Percentiles rank a stretch among this genome's conserved stretches.
phyloP scores from a whole-genome alignment of 179 eudicot genomes.

The Heliamphora pulchella region DNA sequence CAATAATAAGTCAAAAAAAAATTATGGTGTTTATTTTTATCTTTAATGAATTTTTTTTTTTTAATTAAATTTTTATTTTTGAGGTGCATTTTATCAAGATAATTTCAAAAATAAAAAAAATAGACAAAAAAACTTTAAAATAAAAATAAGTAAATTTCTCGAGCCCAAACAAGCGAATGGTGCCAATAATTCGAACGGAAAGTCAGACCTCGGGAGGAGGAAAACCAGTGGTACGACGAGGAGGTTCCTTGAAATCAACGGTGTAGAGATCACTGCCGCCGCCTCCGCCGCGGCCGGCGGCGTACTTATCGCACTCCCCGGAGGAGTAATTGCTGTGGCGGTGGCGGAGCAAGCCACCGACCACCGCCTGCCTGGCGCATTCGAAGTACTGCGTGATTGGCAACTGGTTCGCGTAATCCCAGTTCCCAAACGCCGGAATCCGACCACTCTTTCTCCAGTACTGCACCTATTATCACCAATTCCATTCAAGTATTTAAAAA shows the following conservation, averaged over 20 bases:
- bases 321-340: constrained; percentile 42
- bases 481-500: no score
- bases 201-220: not conserved
- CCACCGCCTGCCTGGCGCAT: constrained; percentile 44
- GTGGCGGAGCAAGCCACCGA: constrained; percentile 38
- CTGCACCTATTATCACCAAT: no score
- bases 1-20: no score
- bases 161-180: no score
- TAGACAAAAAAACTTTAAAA: no score
- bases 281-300: not conserved
- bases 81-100: no score
- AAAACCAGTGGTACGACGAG: not conserved
- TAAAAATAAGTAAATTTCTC: no score
- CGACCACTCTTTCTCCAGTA: constrained; percentile 33
- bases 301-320: constrained; percentile 24
- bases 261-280: constrained; percentile 17
- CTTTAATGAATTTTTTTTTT: no score
- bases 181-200: no score
- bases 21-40: no score
- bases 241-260: constrained; percentile 13
- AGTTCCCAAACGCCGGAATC: constrained; percentile 65
- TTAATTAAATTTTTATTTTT: no score
- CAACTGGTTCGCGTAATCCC: constrained; percentile 52
- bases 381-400: constrained; percentile 67
- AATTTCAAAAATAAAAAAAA: no score